Evolutionary conservation across 1,284 basidiomycete species (phyloP), one percentile per base, ranked within the genome.

Genomic region (Marasmius sp.): DNA sequence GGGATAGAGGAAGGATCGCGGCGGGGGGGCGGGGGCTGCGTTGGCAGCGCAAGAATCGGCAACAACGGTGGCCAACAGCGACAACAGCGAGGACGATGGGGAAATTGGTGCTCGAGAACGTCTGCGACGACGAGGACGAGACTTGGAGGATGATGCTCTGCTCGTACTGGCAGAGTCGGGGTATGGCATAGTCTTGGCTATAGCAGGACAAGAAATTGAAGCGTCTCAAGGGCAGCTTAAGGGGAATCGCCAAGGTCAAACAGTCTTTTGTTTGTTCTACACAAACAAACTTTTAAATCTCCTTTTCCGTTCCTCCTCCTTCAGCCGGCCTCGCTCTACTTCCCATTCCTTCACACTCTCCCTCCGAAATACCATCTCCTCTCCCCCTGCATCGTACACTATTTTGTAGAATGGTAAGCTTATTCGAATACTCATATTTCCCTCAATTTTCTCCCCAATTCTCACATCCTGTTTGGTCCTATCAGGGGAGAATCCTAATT

Each of bases 401-500:
- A 94, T 74, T 73, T 87, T 88, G 81, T 93, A 94, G 64, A 81
- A 84, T 55, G 86, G 82, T 60, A 84, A 67, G 57, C 82, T 81
- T 53, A 95, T 82, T 64, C 87, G 85, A 64, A 93, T 82, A 61
- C 79, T 81, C 75, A 91, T 75, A 56, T 75, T 73, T 58, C 72
- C 74, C 5, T 68, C 74, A 57, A 68, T 68, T 66, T 70, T 71
- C 61, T 70, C 64, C 59, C 67, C 70, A 38, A 58, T 36, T n/a
- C 55, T 53, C 38, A 58, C 59, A 12, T 48, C 48, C 38, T 64
- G 73, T 34, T 69, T 71, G 18, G 70, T 67, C 68, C 79, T 80
- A 5, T 27, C 27, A 27, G 27, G 27, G 73, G 68, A 73, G 71
- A 71, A 55, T 43, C 49, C 22, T 45, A 22, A 51, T 16, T 34